Evolutionary conservation across 371 early-diverging fungal species (phyloP).

Genomic region (Mortierella sp.): DNA sequence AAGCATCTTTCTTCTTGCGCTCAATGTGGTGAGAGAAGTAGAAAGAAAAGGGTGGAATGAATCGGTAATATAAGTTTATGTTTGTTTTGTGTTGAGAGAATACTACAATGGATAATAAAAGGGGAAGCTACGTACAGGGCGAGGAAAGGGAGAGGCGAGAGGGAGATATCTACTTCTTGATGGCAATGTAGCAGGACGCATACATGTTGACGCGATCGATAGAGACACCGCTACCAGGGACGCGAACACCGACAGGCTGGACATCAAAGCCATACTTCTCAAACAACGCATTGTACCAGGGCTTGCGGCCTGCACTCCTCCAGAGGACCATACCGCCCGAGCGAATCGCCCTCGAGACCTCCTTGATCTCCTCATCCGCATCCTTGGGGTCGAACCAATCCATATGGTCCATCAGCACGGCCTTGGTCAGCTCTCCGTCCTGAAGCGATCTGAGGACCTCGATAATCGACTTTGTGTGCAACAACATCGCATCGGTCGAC

Average conservation of each 20-base stretch:
- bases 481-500: conserved; percentile 71
- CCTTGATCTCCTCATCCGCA: conserved; percentile 75
- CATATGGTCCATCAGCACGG: conserved; percentile 92
- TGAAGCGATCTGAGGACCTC: conserved; percentile 70
- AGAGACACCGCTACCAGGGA: conserved; percentile 68
- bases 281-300: conserved; percentile 87
- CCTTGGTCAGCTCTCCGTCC: conserved; percentile 78
- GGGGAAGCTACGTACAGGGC: background rate
- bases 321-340: conserved; percentile 84
- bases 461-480: conserved; percentile 86
- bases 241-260: conserved; percentile 74
- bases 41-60: no score
- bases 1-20: no score
- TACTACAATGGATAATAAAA: background rate
- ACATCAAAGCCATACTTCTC: conserved; percentile 78
- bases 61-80: no score
- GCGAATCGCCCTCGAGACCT: conserved; percentile 72
- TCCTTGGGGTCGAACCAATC: conserved; percentile 84
- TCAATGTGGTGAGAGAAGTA: no score
- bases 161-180: conserved; percentile 31
- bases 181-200: conserved; percentile 77
- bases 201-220: conserved; percentile 92
- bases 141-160: background rate
- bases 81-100: background rate
- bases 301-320: conserved; percentile 84